A percentile compares a stretch with the other conserved stretches of the same genome.
Evolutionary conservation across 1,284 basidiomycete genomes (phyloP).

Genomic region (Veloboletus limbatus): DNA sequence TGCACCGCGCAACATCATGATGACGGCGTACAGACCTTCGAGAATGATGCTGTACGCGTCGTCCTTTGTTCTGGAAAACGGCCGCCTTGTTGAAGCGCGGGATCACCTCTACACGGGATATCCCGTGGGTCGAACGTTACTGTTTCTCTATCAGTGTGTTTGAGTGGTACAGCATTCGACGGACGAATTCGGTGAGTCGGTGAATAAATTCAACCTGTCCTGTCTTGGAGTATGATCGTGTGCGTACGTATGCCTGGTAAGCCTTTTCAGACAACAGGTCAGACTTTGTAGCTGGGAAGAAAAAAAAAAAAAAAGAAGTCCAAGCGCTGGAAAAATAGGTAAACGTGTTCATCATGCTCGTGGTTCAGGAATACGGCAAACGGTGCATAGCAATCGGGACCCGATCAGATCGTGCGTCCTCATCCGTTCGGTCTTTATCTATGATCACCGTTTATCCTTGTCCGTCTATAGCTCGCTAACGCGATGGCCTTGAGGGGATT

Average conservation of each 20-base stretch:
- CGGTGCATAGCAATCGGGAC: not conserved
- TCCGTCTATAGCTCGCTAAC: conserved; percentile 8
- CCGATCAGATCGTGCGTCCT: conserved; percentile 13
- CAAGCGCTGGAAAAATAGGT: conserved; percentile 1
- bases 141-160: not conserved
- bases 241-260: too few species aligned
- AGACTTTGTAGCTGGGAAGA: too few species aligned
- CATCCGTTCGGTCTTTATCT: conserved; percentile 7
- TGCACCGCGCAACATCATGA: not conserved
- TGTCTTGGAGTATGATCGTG: not conserved
- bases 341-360: not conserved
- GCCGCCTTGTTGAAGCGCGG: conserved; percentile 21
- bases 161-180: not conserved
- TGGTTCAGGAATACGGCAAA: not conserved
- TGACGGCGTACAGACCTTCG: not conserved
- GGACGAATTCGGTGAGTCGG: too few species aligned
- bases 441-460: too few species aligned
- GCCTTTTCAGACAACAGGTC: too few species aligned
- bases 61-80: conserved; percentile 28
- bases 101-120: conserved; percentile 5
- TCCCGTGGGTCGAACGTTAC: conserved; percentile 1
- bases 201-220: too few species aligned
- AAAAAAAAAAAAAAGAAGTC: too few species aligned
- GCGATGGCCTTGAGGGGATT: too few species aligned
- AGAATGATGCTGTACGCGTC: conserved; percentile 23